phyloP scores from a whole-genome alignment of 23 red algal genomes.

The Rhodosorus marinus region DNA sequence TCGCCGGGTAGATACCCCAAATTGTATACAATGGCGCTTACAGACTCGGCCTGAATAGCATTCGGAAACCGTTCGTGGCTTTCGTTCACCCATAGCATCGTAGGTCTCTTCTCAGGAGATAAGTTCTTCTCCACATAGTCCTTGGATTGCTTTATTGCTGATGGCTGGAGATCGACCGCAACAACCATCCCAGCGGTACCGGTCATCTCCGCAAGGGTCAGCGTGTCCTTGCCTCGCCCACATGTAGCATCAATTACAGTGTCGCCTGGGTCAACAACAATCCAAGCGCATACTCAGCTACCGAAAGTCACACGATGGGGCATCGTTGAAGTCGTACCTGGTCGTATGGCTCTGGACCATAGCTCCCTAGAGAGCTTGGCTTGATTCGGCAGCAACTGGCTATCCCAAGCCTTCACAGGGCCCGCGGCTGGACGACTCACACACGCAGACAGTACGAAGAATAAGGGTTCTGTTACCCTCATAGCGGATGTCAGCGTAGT shows the following conservation, averaged over 20 bases:
- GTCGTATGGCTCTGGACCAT: too few relatives aligned
- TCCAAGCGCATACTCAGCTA: too few relatives aligned
- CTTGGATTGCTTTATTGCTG: not conserved
- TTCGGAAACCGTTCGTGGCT: conserved; percentile 14
- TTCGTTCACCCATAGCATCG: not conserved
- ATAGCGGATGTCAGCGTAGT: too few relatives aligned
- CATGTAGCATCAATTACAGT: not conserved
- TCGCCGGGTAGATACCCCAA: conserved; percentile 48
- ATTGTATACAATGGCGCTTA: conserved; percentile 57
- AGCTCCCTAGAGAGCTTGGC: too few relatives aligned
- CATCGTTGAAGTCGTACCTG: too few relatives aligned
- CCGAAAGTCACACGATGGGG: too few relatives aligned
- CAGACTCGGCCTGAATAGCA: conserved; percentile 6
- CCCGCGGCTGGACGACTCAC: too few relatives aligned
- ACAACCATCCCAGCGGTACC: not conserved
- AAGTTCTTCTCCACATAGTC: not conserved
- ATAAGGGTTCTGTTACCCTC: too few relatives aligned
- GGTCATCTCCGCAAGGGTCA: not conserved
- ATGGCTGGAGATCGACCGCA: not conserved
- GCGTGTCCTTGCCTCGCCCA: conserved; percentile 1
- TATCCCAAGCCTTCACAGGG: too few relatives aligned
- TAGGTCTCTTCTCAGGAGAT: not conserved
- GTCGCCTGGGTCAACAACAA: too few relatives aligned
- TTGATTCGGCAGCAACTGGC: too few relatives aligned
- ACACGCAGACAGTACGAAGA: too few relatives aligned